Evolutionary conservation across 2,329 filamentous ascomycete species (phyloP).

Genomic region (Aspergillus oerlinghausenensis): DNA sequence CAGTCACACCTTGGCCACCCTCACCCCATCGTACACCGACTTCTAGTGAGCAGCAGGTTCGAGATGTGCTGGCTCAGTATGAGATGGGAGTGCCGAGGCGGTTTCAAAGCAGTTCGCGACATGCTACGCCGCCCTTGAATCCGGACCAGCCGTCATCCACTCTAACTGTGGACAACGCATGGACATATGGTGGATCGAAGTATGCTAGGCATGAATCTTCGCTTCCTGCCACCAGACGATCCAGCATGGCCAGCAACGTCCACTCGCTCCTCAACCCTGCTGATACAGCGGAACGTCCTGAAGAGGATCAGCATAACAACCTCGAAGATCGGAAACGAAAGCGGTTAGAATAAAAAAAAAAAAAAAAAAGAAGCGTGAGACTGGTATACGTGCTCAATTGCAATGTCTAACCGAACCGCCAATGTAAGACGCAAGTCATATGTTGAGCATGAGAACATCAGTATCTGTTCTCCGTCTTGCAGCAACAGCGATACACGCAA

Average conservation of each 20-base stretch:
- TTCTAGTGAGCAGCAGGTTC: conserved; percentile 58
- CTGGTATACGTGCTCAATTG: neutral
- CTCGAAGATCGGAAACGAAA: conserved; percentile 60
- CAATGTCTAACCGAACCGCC: conserved; percentile 7
- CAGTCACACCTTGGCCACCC: conserved; percentile 61
- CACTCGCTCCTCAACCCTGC: conserved; percentile 64
- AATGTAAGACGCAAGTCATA: conserved; percentile 7
- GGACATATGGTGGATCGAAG: conserved; percentile 49
- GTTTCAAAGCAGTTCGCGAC: conserved; percentile 44
- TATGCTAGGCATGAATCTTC: conserved; percentile 38
- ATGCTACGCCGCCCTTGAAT: conserved; percentile 50
- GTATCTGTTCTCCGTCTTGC: neutral
- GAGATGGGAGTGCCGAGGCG: conserved; percentile 56
- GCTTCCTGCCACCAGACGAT: conserved; percentile 59
- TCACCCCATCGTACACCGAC: conserved; percentile 54
- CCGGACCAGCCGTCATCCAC: conserved; percentile 47
- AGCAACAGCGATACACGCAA: neutral
- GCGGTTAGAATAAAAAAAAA: conserved; percentile 42
- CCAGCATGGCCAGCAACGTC: conserved; percentile 68
- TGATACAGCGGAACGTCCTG: conserved; percentile 61
- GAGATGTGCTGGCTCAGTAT: conserved; percentile 61
- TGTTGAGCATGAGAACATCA: neutral
- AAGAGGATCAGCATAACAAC: conserved; percentile 55
- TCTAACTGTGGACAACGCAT: conserved; percentile 51
- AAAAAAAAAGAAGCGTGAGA: conserved; percentile 13